Evolutionary conservation across 2,329 filamentous ascomycete species (phyloP), one percentile per base, ranked within the genome.

Genomic region (Venturia asperata): DNA sequence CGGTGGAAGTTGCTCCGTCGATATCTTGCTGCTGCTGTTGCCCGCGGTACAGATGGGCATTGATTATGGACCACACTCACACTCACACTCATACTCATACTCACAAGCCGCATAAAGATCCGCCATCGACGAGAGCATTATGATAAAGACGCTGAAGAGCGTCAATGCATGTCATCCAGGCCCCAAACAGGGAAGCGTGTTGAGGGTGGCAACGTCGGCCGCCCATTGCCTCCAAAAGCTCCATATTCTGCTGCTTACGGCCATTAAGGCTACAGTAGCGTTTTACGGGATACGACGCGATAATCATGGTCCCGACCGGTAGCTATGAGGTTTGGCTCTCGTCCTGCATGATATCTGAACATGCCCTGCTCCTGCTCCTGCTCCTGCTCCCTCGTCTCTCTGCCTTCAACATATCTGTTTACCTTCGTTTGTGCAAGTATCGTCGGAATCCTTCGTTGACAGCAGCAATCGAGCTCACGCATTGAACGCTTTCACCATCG

Each of bases 221-320:
- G 21, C 49, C 3, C 13, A 21, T 21, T n/a, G n/a, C n/a, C n/a
- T n/a, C n/a, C n/a, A n/a, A n/a, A 55, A 4, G 19, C 27, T 21
- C 47, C 27, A 1, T 58, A 2, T 34, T n/a, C 15, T 1, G 15
- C 19, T 58, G 27, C 27, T 37, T 58, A 58, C 37, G 5, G 13
- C 15, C 37, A 6, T 19, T 34, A 27, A 58, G 30, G 52, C 27
- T 19, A 34, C 52, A 56, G 52, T 56, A 56, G 52, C 52, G 52
- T 1, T 17, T 6, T 37, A 13, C 27, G 52, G 27, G 11, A n/a
- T 34, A 30, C 49, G 49, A 55, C 52, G 52, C 52, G 52, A 56
- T 37, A 56, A 56, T 19, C 27, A 56, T 56, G 6, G 17, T 56
- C 52, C 52, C 52, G 52, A n/a, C n/a, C n/a, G 52, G 24, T 52